Conservation (phyloP, 2,329 filamentous ascomycete species). For the Aspergillus unguis region DNA sequence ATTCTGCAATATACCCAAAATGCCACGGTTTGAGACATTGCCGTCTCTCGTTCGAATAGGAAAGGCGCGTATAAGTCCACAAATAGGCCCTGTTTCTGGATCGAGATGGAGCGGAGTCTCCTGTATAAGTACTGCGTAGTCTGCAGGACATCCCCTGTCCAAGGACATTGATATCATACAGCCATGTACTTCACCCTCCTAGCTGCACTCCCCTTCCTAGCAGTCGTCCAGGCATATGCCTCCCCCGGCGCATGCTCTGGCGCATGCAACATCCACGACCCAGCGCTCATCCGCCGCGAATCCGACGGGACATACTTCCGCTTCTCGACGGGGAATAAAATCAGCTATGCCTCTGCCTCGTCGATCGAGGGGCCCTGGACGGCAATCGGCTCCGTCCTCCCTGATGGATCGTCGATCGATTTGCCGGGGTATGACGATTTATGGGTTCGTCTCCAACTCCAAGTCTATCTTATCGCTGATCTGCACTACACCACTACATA, state of each 20-base stretch:
- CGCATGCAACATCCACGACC: slow-evolving; percentile 45
- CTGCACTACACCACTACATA: neutral
- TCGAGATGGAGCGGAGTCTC: no score
- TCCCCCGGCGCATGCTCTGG: slow-evolving; percentile 32
- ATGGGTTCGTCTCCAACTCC: slow-evolving; percentile 39
- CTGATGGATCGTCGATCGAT: slow-evolving; percentile 46
- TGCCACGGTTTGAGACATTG: no score
- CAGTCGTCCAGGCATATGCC: slow-evolving; percentile 25
- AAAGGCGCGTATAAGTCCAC: no score
- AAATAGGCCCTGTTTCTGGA: no score
- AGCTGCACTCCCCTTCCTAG: slow-evolving; percentile 9
- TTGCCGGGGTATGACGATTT: slow-evolving; percentile 48
- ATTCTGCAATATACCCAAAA: no score
- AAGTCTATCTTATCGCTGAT: neutral
- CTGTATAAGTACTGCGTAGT: no score
- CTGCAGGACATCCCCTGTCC: no score
- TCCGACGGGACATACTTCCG: slow-evolving; percentile 52
- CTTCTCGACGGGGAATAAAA: slow-evolving; percentile 51
- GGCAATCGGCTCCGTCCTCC: slow-evolving; percentile 46
- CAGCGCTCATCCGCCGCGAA: slow-evolving; percentile 46
- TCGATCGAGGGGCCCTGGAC: slow-evolving; percentile 52
- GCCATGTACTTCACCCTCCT: slow-evolving; percentile 11
- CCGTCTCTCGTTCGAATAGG: no score
- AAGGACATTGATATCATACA: no score
- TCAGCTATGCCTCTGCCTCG: slow-evolving; percentile 49